Evolutionary conservation across 2,329 filamentous ascomycete species (phyloP).

Genomic region (Cyclaneusma minus): DNA sequence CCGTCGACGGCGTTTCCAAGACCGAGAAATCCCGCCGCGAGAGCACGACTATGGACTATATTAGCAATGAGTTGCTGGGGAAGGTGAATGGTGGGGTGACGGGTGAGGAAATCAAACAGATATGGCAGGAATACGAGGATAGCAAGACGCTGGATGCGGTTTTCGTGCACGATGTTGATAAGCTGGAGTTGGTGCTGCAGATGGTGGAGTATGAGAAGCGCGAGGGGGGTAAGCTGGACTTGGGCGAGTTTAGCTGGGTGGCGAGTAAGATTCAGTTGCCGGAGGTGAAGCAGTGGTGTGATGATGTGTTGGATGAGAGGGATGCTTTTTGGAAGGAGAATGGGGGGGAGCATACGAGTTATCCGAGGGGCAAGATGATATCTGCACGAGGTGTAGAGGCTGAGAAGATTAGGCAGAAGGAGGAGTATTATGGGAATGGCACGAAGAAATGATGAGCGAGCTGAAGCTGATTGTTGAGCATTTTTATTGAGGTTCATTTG

Average conservation of each 20-base stretch:
- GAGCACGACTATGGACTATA: constrained; percentile 80
- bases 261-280: constrained; percentile 54
- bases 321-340: constrained; percentile 52
- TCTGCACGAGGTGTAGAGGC: too few relatives aligned
- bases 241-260: constrained; percentile 79
- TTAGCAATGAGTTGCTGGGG: constrained; percentile 57
- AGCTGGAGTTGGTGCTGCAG: constrained; percentile 87
- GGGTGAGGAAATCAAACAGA: constrained; percentile 54
- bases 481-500: too few relatives aligned
- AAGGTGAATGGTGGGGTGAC: constrained; percentile 55
- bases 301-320: constrained; percentile 61
- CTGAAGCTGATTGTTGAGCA: too few relatives aligned
- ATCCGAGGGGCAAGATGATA: too few relatives aligned
- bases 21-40: constrained; percentile 81
- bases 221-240: constrained; percentile 44
- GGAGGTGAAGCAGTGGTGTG: constrained; percentile 70
- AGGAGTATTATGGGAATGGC: too few relatives aligned
- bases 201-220: constrained; percentile 91
- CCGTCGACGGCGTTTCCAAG: constrained; percentile 74
- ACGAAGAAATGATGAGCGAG: too few relatives aligned
- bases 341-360: constrained; percentile 7
- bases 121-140: constrained; percentile 96
- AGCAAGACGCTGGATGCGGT: constrained; percentile 66
- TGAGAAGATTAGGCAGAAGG: too few relatives aligned
- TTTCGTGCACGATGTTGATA: constrained; percentile 95